Base-by-base conservation (phyloP, 495 filamentous ascomycete genomes). In the Penicillium verhagenii region DNA sequence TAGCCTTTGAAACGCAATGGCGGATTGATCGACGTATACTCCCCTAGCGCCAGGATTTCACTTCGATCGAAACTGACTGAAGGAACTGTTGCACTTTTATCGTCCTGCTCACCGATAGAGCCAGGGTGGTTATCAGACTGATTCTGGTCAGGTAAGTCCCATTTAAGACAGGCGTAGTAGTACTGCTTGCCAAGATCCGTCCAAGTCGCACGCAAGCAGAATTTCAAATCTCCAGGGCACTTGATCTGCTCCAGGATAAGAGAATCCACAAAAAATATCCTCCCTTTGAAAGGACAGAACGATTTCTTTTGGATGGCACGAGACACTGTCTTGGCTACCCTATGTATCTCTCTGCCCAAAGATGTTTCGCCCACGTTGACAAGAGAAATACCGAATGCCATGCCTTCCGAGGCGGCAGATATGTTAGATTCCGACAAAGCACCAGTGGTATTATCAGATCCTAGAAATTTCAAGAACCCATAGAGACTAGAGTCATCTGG, bases 111-210 rank as follows among this genome's bases (percentile, higher is more conserved):
- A 47, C 4, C 23, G 21, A 8, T 7, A 5, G 19, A 20, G 19
- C 25, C 14, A 1, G 10, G 10, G 0, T 24, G 10, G 9, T 19
- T 4, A 11, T 16, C 24, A 21, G 33, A 35, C 29, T 33, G 28
- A 20, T 23, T 28, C 6, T 20, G 6, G 28, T 31, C 45, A 19
- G 24, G 35, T 4, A 48, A 4, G 13, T 53, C 24, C 73, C 74
- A 76, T 1, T 35, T 57, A 19, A 76, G 43, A 54, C 63, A 71
- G 7, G 69, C 72, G 49, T 70, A 74, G 52, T 68, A 76, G 39
- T 67, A 67, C 14, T 59, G 53, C n/a, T 16, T 40, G 11, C 65
- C 60, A 28, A 73, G 57, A 16, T 58, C 47, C 7, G 56, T 39
- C 75, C 75, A 76, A 4, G 69, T 72, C 6, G 59, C 38, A 1